A percentile compares a stretch with the other conserved stretches of the same genome.
Conservation (phyloP, 352 stramenopile genomes). For the Elongisporangium undulatum region DNA sequence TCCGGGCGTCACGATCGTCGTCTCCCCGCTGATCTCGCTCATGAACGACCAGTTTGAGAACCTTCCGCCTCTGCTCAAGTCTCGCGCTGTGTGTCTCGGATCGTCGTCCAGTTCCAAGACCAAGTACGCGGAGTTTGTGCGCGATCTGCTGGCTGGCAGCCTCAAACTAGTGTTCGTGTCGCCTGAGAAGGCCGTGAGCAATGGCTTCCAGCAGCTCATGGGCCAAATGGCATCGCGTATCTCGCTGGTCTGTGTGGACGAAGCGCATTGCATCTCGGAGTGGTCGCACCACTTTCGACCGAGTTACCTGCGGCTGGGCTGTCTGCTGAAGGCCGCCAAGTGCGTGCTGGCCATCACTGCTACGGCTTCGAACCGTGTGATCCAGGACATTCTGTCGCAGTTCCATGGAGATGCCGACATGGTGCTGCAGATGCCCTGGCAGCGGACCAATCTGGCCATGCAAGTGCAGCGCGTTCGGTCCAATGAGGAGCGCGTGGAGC, state of each 20-base stretch:
- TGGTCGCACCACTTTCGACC: conserved; percentile 95
- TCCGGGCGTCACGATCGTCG: conserved; percentile 88
- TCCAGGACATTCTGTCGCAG: conserved; percentile 65
- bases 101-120: conserved; percentile 48
- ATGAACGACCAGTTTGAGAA: conserved; percentile 92
- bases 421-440: conserved; percentile 74
- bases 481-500: conserved; percentile 52
- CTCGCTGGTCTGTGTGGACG: conserved; percentile 91
- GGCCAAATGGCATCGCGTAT: conserved; percentile 34
- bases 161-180: conserved; percentile 90
- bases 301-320: conserved; percentile 60
- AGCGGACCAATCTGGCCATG: conserved; percentile 60
- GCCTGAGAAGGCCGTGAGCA: conserved; percentile 83
- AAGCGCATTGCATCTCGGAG: conserved; percentile 94
- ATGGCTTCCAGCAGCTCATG: conserved; percentile 74
- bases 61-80: conserved; percentile 63
- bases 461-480: conserved; percentile 43
- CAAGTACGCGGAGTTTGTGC: conserved; percentile 60
- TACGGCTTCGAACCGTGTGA: conserved; percentile 81
- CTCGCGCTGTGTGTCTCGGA: conserved; percentile 51
- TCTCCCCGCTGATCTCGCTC: conserved; percentile 91
- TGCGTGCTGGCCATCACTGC: conserved; percentile 91
- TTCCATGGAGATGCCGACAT: conserved; percentile 39
- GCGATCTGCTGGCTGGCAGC: conserved; percentile 51
- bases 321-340: conserved; percentile 52